Evolutionary conservation across 148 eudicot genomes (phyloP), one percentile per base, ranked within the genome.

Genomic region (Camellia lanceoleosa): DNA sequence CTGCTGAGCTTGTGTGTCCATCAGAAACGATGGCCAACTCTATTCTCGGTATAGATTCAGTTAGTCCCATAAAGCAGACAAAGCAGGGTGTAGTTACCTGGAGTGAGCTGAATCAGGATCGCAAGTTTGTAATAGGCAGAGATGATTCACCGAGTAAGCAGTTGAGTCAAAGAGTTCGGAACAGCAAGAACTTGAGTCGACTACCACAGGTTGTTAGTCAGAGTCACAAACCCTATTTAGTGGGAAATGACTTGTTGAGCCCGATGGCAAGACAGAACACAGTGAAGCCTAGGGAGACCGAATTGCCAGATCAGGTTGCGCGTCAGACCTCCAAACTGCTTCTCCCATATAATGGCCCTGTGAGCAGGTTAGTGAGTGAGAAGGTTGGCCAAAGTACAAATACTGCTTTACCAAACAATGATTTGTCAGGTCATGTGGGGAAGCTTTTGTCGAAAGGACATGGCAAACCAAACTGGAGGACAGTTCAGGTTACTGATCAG

Each of bases 401-500:
- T 46, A 7, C 14, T 19, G 9, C 7, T n/a, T 61, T 47, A 2
- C 7, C n/a, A 49, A 70, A 30, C 38, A 30, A 58, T 69, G 64
- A 51, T 59, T 54, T 77, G 5, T 0, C 12, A 2, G 63, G 69
- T 75, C 44, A 71, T 38, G 75, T 23, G 14, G 71, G 67, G 54
- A 51, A 78, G 18, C 18, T 38, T 8, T 8, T 19, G 11, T 43
- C 51, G 15, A 78, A 66, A 9, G 67, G 76, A 61, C 42, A 41
- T 56, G 43, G 59, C 62, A 49, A 49, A 18, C 51, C 41, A 38
- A 67, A 9, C 47, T 7, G 52, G 20, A 79, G 44, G 18, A 66
- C 61, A 7, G 76, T 68, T 75, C 82, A 75, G 75, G 49, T 78
- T 63, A 77, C 80, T 4, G 61, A 69, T 56, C 71, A 64, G 77